phyloP scores from a whole-genome alignment of 1,284 basidiomycete species.

The Boletus mariae region DNA sequence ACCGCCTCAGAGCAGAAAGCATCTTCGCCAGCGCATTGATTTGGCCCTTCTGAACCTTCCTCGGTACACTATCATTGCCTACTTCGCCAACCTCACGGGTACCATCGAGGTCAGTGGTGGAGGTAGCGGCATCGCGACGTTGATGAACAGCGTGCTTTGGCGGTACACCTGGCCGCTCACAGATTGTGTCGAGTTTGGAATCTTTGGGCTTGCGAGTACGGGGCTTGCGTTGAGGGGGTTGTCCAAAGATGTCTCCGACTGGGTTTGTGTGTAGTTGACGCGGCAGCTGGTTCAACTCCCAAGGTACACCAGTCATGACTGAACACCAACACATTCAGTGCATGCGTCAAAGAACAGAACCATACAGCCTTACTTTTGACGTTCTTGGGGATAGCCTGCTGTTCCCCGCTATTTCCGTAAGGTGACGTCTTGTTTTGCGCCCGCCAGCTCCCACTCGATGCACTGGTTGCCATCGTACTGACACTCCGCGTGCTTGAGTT shows the following conservation, averaged over 20 bases:
- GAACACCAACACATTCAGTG: constrained; percentile 11
- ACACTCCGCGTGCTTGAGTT: constrained; percentile 70
- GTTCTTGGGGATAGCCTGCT: constrained; percentile 57
- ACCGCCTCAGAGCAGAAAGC: constrained; percentile 72
- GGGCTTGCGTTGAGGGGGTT: constrained; percentile 58
- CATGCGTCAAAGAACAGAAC: background rate
- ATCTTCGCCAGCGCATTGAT: constrained; percentile 82
- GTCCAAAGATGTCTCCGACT: constrained; percentile 57
- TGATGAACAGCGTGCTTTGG: constrained; percentile 28
- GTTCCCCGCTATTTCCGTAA: constrained; percentile 21
- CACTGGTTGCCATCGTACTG: constrained; percentile 73
- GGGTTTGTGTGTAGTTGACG: constrained; percentile 60
- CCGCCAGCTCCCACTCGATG: constrained; percentile 61
- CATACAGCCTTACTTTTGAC: constrained; percentile 64
- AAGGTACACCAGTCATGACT: constrained; percentile 75
- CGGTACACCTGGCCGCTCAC: constrained; percentile 50
- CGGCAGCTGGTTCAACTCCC: constrained; percentile 65
- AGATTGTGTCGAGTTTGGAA: constrained; percentile 66
- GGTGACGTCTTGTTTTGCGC: constrained; percentile 32
- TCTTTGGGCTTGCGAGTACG: constrained; percentile 66
- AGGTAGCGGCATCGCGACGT: constrained; percentile 57
- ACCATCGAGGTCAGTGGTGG: constrained; percentile 60
- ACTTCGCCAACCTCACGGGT: constrained; percentile 21
- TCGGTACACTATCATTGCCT: constrained; percentile 47
- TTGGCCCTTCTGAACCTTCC: constrained; percentile 82